Conservation (phyloP, 768 basidiomycete genomes). For the Pleurotus platypus region DNA sequence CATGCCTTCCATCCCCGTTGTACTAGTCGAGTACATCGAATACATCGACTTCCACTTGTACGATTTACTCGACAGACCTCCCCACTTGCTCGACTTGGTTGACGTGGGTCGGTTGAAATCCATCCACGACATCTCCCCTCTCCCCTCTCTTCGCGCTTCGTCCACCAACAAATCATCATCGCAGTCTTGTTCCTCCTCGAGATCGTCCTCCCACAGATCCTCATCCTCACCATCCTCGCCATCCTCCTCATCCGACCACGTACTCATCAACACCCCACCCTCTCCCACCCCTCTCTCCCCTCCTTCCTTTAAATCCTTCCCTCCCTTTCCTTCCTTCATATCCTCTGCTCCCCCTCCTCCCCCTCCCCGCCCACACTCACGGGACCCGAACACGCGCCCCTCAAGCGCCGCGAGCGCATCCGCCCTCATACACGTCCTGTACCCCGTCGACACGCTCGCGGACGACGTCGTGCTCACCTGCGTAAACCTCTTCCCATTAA, state of each 20-base stretch:
- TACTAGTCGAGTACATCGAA: no score
- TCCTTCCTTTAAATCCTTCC: not conserved
- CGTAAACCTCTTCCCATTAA: no score
- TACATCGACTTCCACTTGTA: no score
- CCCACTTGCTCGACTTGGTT: no score
- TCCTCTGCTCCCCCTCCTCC: conserved; percentile 15
- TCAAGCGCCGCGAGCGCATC: conserved; percentile 65
- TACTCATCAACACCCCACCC: not conserved
- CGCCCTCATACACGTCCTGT: conserved; percentile 45
- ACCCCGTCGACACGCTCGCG: conserved; percentile 42
- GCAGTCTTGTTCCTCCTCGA: not conserved
- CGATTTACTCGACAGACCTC: no score
- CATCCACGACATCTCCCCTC: not conserved
- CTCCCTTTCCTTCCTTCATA: no score
- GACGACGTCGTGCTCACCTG: conserved; percentile 8
- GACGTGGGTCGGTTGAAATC: no score
- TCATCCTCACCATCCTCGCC: not conserved
- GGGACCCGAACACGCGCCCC: conserved; percentile 26
- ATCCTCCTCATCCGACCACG: conserved; percentile 3
- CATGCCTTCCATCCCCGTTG: no score
- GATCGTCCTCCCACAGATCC: not conserved
- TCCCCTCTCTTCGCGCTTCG: not conserved
- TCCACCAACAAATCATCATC: no score
- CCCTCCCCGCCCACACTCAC: not conserved
- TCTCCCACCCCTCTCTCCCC: not conserved